phyloP scores from a whole-genome alignment of 495 filamentous ascomycete genomes.

The Delitschia confertaspora region DNA sequence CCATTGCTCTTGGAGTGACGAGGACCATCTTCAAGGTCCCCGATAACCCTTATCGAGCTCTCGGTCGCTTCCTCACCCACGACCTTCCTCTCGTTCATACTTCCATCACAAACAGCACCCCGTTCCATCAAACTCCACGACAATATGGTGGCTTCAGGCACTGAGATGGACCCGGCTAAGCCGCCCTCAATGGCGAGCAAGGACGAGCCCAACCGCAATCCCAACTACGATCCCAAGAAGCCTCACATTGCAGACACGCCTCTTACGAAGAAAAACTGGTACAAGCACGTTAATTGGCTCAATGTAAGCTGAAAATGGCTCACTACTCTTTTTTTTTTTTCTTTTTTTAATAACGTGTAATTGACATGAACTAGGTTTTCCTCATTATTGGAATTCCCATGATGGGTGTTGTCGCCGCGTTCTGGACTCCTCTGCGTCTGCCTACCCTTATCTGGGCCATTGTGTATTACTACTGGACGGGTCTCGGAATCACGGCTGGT shows the following conservation, averaged over 20 bases:
- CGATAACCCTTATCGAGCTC: neutral
- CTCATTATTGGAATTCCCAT: slow-evolving; percentile 82
- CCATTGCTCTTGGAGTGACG: neutral
- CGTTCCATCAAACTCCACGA: slow-evolving; percentile 10
- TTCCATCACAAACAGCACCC: neutral
- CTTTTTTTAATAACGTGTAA: neutral
- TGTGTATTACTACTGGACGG: slow-evolving; percentile 81
- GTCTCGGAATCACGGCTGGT: slow-evolving; percentile 29
- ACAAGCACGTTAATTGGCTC: slow-evolving; percentile 92
- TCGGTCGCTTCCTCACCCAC: neutral
- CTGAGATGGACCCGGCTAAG: slow-evolving; percentile 9
- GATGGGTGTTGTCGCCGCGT: slow-evolving; percentile 62
- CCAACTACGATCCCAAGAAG: slow-evolving; percentile 39
- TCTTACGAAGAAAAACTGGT: slow-evolving; percentile 82
- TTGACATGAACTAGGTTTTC: slow-evolving; percentile 54
- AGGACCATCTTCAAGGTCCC: neutral
- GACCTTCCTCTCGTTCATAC: neutral
- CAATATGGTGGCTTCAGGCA: too few species aligned
- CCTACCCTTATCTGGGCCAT: slow-evolving; percentile 77
- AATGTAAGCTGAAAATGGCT: slow-evolving; percentile 28
- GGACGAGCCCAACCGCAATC: slow-evolving; percentile 34
- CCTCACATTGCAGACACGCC: slow-evolving; percentile 45
- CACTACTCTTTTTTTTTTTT: neutral
- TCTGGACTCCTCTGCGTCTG: slow-evolving; percentile 68
- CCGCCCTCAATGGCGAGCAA: slow-evolving; percentile 32